Evolutionary conservation across 495 filamentous ascomycete genomes (phyloP).

Genomic region (Podospora didyma): DNA sequence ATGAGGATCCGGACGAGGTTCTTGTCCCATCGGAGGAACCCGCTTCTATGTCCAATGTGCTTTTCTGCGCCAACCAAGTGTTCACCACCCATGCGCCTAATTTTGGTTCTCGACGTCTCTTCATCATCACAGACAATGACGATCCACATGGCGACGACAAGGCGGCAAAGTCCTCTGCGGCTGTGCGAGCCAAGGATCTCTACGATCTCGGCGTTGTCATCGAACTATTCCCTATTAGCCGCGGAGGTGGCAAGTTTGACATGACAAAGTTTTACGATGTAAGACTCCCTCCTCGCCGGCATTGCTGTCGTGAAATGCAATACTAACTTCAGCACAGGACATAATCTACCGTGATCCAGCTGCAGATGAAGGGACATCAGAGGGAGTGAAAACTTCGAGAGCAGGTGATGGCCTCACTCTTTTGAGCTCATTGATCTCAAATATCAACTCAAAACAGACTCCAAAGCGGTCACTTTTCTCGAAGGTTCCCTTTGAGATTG

Average conservation of each 20-base stretch:
- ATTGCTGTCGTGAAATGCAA: neutral
- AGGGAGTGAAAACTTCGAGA: constrained; percentile 42
- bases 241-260: constrained; percentile 71
- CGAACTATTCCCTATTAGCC: constrained; percentile 89
- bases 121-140: constrained; percentile 95
- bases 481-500: constrained; percentile 79
- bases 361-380: constrained; percentile 57
- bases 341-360: constrained; percentile 67
- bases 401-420: constrained; percentile 73
- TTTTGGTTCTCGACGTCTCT: constrained; percentile 85
- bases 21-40: constrained; percentile 65
- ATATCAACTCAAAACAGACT: constrained; percentile 85
- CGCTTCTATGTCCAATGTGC: constrained; percentile 80
- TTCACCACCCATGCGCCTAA: constrained; percentile 95
- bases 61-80: constrained; percentile 94
- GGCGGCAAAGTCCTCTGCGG: constrained; percentile 64
- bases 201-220: constrained; percentile 93
- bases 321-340: constrained; percentile 51
- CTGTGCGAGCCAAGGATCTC: constrained; percentile 86
- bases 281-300: constrained; percentile 17
- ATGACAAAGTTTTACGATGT: constrained; percentile 89
- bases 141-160: constrained; percentile 75
- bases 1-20: constrained; percentile 64
- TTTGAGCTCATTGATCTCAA: constrained; percentile 76
- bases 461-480: constrained; percentile 85